Percentiles rank a stretch among this genome's conserved stretches.
Conservation (phyloP, 257 asterid genomes). For the Oldenlandia corymbosa region DNA sequence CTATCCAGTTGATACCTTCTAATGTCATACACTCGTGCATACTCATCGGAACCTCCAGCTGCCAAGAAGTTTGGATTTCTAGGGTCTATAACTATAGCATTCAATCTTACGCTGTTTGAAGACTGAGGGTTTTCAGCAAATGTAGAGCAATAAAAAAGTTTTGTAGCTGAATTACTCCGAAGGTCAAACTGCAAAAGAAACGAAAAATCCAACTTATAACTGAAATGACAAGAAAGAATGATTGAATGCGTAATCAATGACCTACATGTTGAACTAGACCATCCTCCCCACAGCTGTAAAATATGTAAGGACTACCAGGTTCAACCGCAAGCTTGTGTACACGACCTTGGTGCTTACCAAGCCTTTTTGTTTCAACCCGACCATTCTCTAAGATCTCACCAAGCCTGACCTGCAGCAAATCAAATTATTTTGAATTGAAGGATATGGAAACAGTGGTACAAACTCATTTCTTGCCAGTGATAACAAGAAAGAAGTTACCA, state of each 20-base stretch:
- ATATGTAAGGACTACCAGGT: constrained; percentile 68
- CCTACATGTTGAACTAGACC: constrained; percentile 70
- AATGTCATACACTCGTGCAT: constrained; percentile 70
- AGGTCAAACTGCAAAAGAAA: constrained; percentile 70
- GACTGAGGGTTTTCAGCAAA: constrained; percentile 27
- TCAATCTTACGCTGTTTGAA: constrained; percentile 42
- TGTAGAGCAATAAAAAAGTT: constrained; percentile 59
- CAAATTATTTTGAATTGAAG: not conserved
- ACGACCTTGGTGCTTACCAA: constrained; percentile 69
- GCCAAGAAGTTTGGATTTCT: constrained; percentile 72
- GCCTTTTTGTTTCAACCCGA: constrained; percentile 49
- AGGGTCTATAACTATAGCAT: constrained; percentile 62
- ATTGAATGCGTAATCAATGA: constrained; percentile 12
- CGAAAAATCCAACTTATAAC: constrained; percentile 10
- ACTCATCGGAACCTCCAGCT: constrained; percentile 67
- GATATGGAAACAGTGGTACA: no score
- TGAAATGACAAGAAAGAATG: not conserved
- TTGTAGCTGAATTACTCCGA: constrained; percentile 52
- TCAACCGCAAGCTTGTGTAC: constrained; percentile 83
- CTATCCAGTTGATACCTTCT: constrained; percentile 43
- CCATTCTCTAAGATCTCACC: constrained; percentile 57
- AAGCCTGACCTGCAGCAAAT: constrained; percentile 60
- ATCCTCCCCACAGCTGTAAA: constrained; percentile 86
- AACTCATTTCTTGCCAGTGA: no score
- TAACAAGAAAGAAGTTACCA: no score